A percentile compares a stretch with the other conserved stretches of the same genome.
These are phyloP conservation scores for Bryoglossum gracile DNA, from an alignment of 495 filamentous ascomycete genomes.

Conservation along the genomic window DNA sequence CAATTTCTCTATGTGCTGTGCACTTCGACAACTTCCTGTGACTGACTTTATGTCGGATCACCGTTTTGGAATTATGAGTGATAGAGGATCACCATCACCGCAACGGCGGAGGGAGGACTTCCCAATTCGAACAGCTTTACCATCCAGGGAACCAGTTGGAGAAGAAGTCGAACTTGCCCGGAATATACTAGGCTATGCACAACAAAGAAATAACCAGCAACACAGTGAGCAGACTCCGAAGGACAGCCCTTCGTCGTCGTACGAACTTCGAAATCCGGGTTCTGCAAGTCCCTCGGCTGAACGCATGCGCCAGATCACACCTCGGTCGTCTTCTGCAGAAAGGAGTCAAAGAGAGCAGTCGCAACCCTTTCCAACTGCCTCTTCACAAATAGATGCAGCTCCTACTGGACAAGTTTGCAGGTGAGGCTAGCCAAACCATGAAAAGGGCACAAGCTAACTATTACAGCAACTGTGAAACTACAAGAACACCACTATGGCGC, in stretches of 20 bases:
- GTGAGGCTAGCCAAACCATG: conserved; percentile 27
- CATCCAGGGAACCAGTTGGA: conserved; percentile 19
- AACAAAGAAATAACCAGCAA: not conserved
- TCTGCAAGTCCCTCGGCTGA: conserved; percentile 13
- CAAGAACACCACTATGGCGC: conserved; percentile 89
- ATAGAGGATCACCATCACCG: conserved; percentile 13
- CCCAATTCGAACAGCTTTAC: conserved; percentile 11
- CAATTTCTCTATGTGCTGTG: conserved; percentile 19
- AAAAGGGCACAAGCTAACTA: not conserved
- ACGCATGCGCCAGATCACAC: conserved; percentile 5
- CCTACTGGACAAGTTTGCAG: conserved; percentile 47
- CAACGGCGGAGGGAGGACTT: conserved; percentile 16
- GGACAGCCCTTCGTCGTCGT: conserved; percentile 11
- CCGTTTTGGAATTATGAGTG: conserved; percentile 17
- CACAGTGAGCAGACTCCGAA: not conserved
- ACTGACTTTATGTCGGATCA: conserved; percentile 25
- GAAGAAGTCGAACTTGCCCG: conserved; percentile 20
- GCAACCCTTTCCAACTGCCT: conserved; percentile 1
- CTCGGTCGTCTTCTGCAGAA: conserved; percentile 12
- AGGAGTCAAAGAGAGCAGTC: conserved; percentile 11
- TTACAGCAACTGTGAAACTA: conserved; percentile 89
- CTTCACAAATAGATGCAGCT: conserved; percentile 4
- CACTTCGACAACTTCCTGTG: conserved; percentile 13
- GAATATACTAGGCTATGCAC: conserved; percentile 17
- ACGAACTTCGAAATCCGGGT: conserved; percentile 8